Evolutionary conservation across 192 early-diverging fungal species (phyloP).

Genomic region (Backusella tarrabulga): DNA sequence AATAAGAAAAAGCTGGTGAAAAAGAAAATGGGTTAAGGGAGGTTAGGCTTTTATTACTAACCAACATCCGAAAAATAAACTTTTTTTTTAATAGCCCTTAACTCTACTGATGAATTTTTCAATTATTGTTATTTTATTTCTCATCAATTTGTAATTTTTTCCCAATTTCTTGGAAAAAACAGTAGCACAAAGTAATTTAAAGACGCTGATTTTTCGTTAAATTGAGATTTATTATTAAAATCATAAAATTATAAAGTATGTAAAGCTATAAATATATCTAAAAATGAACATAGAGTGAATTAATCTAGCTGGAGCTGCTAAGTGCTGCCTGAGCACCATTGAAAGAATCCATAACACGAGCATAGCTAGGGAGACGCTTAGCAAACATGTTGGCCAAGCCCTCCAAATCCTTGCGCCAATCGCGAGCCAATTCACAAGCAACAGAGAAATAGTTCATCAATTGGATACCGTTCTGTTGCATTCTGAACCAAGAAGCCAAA

Average conservation of each 20-base stretch:
- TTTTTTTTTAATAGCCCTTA: too few relatives aligned
- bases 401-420: conserved; percentile 23
- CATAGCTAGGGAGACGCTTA: conserved; percentile 25
- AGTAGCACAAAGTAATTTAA: not conserved
- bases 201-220: not conserved
- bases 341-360: conserved; percentile 28
- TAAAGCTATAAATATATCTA: not conserved
- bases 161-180: too few relatives aligned
- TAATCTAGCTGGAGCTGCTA: not conserved
- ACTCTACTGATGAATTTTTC: too few relatives aligned
- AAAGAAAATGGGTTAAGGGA: too few relatives aligned
- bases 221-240: not conserved
- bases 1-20: too few relatives aligned
- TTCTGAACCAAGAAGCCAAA: conserved; percentile 29
- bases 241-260: not conserved
- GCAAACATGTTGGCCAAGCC: conserved; percentile 28
- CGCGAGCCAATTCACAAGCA: conserved; percentile 31
- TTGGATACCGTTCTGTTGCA: conserved; percentile 28
- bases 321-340: conserved; percentile 8
- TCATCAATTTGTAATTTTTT: too few relatives aligned
- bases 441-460: conserved; percentile 34
- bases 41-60: too few relatives aligned
- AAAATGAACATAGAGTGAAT: not conserved
- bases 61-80: too few relatives aligned
- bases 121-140: too few relatives aligned